phyloP scores from a whole-genome alignment of 2,329 filamentous ascomycete species.

The Colletotrichum acutatum region DNA sequence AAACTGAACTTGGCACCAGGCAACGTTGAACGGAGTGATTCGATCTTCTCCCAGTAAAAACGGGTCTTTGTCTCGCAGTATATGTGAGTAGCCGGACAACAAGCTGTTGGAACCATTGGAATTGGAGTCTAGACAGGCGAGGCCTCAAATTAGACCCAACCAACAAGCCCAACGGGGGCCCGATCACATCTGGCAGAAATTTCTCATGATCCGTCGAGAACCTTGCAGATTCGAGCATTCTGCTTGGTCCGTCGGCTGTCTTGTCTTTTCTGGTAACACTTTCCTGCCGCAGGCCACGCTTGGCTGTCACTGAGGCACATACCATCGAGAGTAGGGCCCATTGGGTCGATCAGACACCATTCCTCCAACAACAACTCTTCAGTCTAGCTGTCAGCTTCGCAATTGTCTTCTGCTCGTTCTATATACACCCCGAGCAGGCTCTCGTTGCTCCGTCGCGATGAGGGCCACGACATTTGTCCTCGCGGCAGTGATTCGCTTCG shows the following conservation, averaged over 20 bases:
- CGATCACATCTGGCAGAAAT: not conserved
- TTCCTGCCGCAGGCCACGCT: not conserved
- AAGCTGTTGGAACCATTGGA: not conserved
- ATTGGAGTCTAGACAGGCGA: not conserved
- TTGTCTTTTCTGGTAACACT: not conserved
- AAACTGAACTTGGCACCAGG: not conserved
- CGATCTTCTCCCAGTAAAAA: not conserved
- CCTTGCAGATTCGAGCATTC: not conserved
- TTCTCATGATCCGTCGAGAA: not conserved
- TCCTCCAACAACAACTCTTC: not conserved
- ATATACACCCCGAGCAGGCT: not conserved
- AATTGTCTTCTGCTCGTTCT: not conserved
- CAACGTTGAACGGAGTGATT: not conserved
- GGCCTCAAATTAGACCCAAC: not conserved
- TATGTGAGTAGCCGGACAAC: not conserved
- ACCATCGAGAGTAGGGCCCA: not conserved
- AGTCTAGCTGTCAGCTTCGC: not conserved
- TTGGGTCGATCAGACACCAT: not conserved
- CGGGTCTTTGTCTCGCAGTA: not conserved
- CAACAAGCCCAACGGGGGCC: not conserved
- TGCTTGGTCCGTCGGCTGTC: not conserved
- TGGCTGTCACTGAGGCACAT: not conserved
- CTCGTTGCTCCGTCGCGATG: not conserved
- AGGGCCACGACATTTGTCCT: not conserved
- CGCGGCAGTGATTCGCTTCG: not conserved